A percentile compares a stretch with the other conserved stretches of the same genome.
Evolutionary conservation across 2,329 filamentous ascomycete genomes (phyloP).

Genomic region (Aspergillus alliaceus): DNA sequence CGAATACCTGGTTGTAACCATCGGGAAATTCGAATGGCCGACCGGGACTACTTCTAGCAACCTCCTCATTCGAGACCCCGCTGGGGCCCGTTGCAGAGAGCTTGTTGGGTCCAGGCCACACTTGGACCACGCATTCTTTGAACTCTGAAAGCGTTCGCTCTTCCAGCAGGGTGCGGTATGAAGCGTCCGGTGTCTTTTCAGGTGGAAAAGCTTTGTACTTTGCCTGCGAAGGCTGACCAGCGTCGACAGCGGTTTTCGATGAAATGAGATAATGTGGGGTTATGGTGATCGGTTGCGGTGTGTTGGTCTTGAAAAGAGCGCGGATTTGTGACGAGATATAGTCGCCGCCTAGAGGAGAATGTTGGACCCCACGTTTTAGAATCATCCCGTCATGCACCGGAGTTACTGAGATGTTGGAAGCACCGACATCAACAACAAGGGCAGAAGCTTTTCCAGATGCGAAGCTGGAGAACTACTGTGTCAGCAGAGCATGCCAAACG

Average conservation of each 20-base stretch:
- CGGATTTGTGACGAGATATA: conserved; percentile 90
- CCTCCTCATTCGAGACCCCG: conserved; percentile 70
- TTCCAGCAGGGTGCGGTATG: conserved; percentile 82
- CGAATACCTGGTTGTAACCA: conserved; percentile 94
- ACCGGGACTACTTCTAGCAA: conserved; percentile 69
- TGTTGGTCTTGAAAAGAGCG: conserved; percentile 68
- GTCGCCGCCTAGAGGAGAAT: conserved; percentile 81
- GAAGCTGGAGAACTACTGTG: conserved; percentile 53
- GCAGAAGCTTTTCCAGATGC: conserved; percentile 91
- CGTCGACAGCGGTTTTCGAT: conserved; percentile 85
- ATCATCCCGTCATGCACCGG: conserved; percentile 94
- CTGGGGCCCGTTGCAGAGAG: conserved; percentile 53
- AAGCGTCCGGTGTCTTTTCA: conserved; percentile 59
- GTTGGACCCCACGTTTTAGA: conserved; percentile 83
- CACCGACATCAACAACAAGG: conserved; percentile 87
- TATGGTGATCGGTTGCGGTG: conserved; percentile 69
- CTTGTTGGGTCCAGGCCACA: conserved; percentile 79
- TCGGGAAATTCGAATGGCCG: conserved; percentile 96
- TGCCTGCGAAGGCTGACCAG: conserved; percentile 74
- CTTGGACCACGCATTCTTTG: conserved; percentile 95
- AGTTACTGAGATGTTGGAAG: conserved; percentile 82
- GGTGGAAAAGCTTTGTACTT: conserved; percentile 69
- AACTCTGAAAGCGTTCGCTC: conserved; percentile 92
- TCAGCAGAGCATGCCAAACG: neutral
- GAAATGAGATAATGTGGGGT: conserved; percentile 85